Base-by-base conservation (phyloP, 257 asterid species). In the Gardenia jasminoides region DNA sequence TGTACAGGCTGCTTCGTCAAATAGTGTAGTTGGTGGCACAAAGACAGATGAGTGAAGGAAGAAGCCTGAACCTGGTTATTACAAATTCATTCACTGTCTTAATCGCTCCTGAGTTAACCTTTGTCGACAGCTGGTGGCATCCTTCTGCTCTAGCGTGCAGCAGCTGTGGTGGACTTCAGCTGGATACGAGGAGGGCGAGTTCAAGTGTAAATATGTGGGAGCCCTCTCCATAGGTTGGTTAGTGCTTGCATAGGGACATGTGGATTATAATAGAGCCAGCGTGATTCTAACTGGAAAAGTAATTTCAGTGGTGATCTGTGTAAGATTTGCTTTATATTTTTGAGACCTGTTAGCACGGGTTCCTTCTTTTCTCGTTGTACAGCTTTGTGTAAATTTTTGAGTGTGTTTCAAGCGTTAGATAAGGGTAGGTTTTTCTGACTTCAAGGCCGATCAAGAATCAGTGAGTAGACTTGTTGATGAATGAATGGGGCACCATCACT, bases 1-100 rank as follows among this genome's bases (percentile, higher is more conserved):
- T 48, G 86, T 90, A 83, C 98, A 89, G 82, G 93, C 94, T 17
- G 78, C 85, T 83, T 96, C 98, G 28, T 92, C 97, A 36, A 88
- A 79, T 86, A 91, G 97, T 77, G 82, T 91, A n/a, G 86, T 82
- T 72, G 93, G 92, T 69, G 91, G 92, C 79, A 82, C 91, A 62
- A 88, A 86, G 81, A 43, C 79, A 30, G 86, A 86, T 66, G 89
- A 83, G 73, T 86, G 85, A 88, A 67, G 67, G 75, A 61, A 64
- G 82, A 76, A 78, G 70, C 75, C 62, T 13, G 70, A 65, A 67
- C 67, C 70, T 22, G 74, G 39, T 79, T 59, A 76, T 17, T 67
- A 28, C 59, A 61, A 72, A 70, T 74, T 66, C 56, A 19, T 47
- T 16, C 59, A 41, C 79, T 72, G 31, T 39, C 44, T 74, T 70